Base-by-base conservation (phyloP, 2,329 filamentous ascomycete genomes). In the Diaporthe ampelina region DNA sequence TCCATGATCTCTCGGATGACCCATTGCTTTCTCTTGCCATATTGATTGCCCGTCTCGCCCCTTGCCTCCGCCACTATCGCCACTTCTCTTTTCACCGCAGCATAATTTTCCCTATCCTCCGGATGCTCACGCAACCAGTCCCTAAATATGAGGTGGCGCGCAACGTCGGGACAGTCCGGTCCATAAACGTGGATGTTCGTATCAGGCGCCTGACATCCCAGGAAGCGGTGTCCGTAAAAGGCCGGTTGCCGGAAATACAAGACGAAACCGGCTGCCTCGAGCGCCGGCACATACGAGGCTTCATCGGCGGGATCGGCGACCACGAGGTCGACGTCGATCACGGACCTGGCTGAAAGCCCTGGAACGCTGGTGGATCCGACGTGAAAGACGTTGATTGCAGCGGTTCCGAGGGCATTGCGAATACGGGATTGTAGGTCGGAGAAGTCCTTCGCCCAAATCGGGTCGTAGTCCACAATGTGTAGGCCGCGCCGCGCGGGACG, bases 281-380 rank as follows among this genome's bases (percentile, higher is more conserved):
- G 84, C 4, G 79, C 79, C 2, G 81, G 77, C 10, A 84, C 85
- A 74, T 89, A 89, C 1, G 79, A 78, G 2, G 76, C 78, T 76
- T 89, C 87, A 52, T 84, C 81, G 15, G 76, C 76, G 32, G 83
- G 74, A 63, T 88, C 81, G 4, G 77, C 63, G 10, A 90, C 82
- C 4, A 85, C 81, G 11, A 90, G 79, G 77, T 90, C 88, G 37
- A 90, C 82, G 77, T 90, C 88, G 61, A 90, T 87, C 61, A 89
- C 80, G 40, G 83, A 81, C 80, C 90, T 90, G 59, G 88, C 88
- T 0, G 86, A 82, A 4, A 90, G 83, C 10, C 79, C 81, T 0
- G 86, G 86, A 9, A 90, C 81, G 68, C 85, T 86, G 37, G 88
- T 90, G 17, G 86, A 89, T 35, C 88, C 88, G 43, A 85, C 81